Base-by-base conservation (phyloP, 306 rosid species). In the Dalbergia cultrata region DNA sequence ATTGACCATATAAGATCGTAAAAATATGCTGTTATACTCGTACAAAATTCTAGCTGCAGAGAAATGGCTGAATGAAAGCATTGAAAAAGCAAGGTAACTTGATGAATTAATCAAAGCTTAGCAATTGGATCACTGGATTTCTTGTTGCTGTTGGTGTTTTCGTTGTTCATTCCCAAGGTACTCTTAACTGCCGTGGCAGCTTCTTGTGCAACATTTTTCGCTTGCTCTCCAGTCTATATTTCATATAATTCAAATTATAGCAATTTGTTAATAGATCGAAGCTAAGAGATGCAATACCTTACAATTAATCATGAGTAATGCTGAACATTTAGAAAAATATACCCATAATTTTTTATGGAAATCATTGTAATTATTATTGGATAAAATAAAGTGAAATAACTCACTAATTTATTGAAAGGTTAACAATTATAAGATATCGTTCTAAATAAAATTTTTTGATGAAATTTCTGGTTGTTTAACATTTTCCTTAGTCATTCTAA, bases 191-290 rank as follows among this genome's bases (percentile, higher is more conserved):
- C 50, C 35, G 14, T 67, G 10, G 50, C 50, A 49, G 72, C 80
- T 49, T 66, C 71, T 62, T 75, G 61, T 64, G 80, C 80, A 39
- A 75, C 66, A 72, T 18, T 31, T 41, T 75, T 61, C 10, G 47
- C 62, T 63, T 75, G 71, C 72, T 62, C 72, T 45, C 80, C 80
- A 11, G 80, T 75, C 80, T 75, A 44, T 78, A 52, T 18, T 7
- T 8, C 69, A 63, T 64, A 26, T 12, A 10, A 18, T 31, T 70
- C 16, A 31, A 26, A 9, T 52, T 43, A 26, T 50, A 44, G 21
- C 19, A 44, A 73, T 9, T 37, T 37, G 41, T 37, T 37, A 37
- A 37, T 37, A 26, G 31, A 26, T 26, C 2, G 31, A 26, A 26
- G 31, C 31, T 3, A 26, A 26, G 31, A 26, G 31, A 26, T 26